Evolutionary conservation across 2,329 filamentous ascomycete genomes (phyloP).

Genomic region (Aspergillus novoparasiticus): DNA sequence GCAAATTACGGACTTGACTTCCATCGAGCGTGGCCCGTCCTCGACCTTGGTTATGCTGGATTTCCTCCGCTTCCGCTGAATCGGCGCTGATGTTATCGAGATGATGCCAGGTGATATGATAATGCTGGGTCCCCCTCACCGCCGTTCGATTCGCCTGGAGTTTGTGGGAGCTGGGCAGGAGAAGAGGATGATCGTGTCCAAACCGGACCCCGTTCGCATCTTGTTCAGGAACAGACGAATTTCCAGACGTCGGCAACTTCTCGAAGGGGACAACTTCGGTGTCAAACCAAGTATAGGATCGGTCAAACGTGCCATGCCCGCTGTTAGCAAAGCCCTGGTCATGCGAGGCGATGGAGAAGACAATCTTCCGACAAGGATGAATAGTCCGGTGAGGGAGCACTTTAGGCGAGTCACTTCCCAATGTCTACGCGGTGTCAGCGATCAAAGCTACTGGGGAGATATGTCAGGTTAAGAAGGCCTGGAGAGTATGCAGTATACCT

Average conservation of each 20-base stretch:
- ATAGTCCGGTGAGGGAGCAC: conserved; percentile 36
- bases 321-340: conserved; percentile 40
- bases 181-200: conserved; percentile 26
- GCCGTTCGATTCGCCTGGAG: conserved; percentile 36
- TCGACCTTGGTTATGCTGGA: conserved; percentile 34
- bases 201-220: conserved; percentile 17
- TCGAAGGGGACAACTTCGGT: conserved; percentile 32
- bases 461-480: neutral
- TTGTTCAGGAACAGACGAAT: conserved; percentile 9
- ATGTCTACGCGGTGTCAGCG: conserved; percentile 13
- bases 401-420: conserved; percentile 19
- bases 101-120: conserved; percentile 40
- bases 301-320: conserved; percentile 28
- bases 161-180: conserved; percentile 32
- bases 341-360: conserved; percentile 38
- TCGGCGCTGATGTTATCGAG: conserved; percentile 33
- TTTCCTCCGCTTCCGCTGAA: conserved; percentile 35
- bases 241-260: conserved; percentile 23
- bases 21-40: conserved; percentile 40
- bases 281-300: conserved; percentile 45
- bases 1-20: conserved; percentile 34
- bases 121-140: conserved; percentile 22
- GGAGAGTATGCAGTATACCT: conserved; percentile 19
- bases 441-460: neutral
- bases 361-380: conserved; percentile 44